Evolutionary conservation across 495 filamentous ascomycete species (phyloP), one percentile per base, ranked within the genome.

Genomic region (Rhypophila decipiens): DNA sequence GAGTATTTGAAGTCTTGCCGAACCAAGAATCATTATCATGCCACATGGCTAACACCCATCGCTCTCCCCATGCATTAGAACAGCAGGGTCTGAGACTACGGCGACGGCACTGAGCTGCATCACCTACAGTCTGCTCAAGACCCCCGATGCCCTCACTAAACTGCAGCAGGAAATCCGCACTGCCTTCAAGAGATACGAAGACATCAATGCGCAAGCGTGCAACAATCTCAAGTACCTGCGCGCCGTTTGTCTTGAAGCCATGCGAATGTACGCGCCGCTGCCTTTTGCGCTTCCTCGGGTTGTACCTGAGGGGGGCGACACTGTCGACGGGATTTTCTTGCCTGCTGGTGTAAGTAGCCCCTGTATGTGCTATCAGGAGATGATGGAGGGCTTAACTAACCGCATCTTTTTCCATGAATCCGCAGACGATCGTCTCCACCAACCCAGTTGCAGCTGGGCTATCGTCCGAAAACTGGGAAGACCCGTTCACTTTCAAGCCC

Each of bases 61-160:
- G 29, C 21, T 58, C 13, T 59, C 56, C 4, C 53, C 57, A 18
- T 31, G 59, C 5, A 44, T 63, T 7, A 59, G n/a, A n/a, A n/a
- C 68, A 9, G 58, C 58, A 15, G 57, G 63, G 11, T 74, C 71
- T 1, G 79, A 83, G 49, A 80, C 79, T 4, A 77, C 77, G 1
- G 75, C 79, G 1, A 76, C 77, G 0, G 21, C 68, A 2, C 56
- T 85, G 21, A 52, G 57, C 5, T 68, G 66, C 4, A 56, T 61
- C 2, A 71, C 71, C 1, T 83, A 73, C 47, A 64, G 70, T 27
- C 63, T 83, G 2, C 58, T 76, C 4, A 66, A 49, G 12, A 60
- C 74, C 38, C 74, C 69, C 1, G 51, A 58, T 0, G 56, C 51
- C 1, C 61, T 76, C 36, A 45, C 57, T 12, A 67, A 62, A 35